Evolutionary conservation across 371 early-diverging fungal genomes (phyloP), one percentile per base, ranked within the genome.

Genomic region (Gilbertella persicaria): DNA sequence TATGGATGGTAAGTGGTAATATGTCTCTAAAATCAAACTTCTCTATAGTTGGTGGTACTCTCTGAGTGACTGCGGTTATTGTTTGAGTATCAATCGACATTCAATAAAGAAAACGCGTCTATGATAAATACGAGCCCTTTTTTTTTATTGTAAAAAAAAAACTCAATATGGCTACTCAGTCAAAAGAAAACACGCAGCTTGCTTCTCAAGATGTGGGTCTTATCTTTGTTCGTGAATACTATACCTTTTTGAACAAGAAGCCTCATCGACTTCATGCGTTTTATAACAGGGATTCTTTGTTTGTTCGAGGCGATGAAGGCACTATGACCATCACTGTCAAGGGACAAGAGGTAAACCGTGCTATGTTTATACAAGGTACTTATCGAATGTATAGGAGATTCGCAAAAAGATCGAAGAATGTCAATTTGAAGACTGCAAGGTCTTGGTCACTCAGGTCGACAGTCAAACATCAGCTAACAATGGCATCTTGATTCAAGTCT

Each of bases 191-290:
- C 47, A 45, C 28, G 21, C 35, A 48, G 45, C 55, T 68, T 55
- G 66, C 52, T 20, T 65, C 68, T 7, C 84, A 83, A 62, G 92
- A 95, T 65, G 86, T 97, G 43, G 96, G 95, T 35, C 88, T 91
- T 86, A 81, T 94, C 66, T 97, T 97, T 79, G 96, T 95, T 50
- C 91, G 93, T 65, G 91, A 97, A 66, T 97, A 94, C 73, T 97
- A 97, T 76, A 94, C 93, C 21, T 87, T 92, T 64, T 60, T 97
- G 66, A 91, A 91, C 83, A 89, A 88, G 69, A 89, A 90, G 16
- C 96, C 96, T 23, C 48, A 75, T 29, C 75, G 83, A 38, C 84
- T 97, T 26, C 91, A 95, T 77, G 84, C 80, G 63, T 97, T 96
- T 70, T 97, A 96, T 76, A 84, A 30, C 33, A 85, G 83, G 54